Base-by-base conservation (phyloP, 129 eudicot genomes). In the Artemisia tridentata region DNA sequence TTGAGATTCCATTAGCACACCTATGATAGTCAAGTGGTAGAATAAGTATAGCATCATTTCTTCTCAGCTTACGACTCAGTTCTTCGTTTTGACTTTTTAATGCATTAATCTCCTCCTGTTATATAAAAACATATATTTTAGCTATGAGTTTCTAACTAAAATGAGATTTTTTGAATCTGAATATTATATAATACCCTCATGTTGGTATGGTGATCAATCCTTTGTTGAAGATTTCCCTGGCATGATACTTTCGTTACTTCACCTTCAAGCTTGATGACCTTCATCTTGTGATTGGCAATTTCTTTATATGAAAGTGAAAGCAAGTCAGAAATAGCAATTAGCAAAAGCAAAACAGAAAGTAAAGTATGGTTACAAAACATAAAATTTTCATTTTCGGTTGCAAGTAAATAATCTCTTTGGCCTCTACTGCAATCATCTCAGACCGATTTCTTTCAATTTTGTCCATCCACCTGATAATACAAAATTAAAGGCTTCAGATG, bases 161-260 rank as follows among this genome's bases (percentile, higher is more conserved):
- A 15, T 6, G 11, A 54, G 10, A 58, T 54, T 38, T n/a, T 34
- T 13, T 38, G 18, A 34, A 54, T 51, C 17, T 3, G 61, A 55
- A 54, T 52, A 53, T 13, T 23, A 25, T 53, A 17, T 65, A 75
- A 77, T 79, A 71, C 99, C 92, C 90, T 93, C 34, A 93, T 93
- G 82, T 93, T 93, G 56, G 96, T 87, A 73, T 93, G 99, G 75
- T 93, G 99, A 79, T 93, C 96, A 55, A 90, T 93, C 47, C 99
- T 90, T 65, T 93, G 97, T 45, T 93, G 99, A 68, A 93, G 82
- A 72, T 87, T 93, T 74, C 90, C 97, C 69, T 93, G 99, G 15
- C 96, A 97, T 0, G 99, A 93, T 75, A 93, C 68, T 75, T 84
- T 93, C 70, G 78, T 88, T 58, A 87, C 86, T 70, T 90, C 92